Evolutionary conservation across 345 rosid genomes (phyloP).

Genomic region (Brassica juncea): DNA sequence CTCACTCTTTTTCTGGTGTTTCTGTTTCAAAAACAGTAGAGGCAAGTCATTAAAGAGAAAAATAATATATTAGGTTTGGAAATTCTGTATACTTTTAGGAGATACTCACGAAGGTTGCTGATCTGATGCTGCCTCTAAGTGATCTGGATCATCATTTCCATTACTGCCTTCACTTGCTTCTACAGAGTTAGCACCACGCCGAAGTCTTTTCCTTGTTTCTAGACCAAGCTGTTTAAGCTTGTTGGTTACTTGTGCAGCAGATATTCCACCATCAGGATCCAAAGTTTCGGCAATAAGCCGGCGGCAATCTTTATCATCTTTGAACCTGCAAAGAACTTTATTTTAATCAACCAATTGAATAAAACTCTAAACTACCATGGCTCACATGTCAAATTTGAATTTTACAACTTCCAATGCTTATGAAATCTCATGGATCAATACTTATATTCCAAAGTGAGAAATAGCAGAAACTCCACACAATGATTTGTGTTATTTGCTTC

Average conservation of each 20-base stretch:
- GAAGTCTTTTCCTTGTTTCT: constrained; percentile 55
- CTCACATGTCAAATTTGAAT: neutral
- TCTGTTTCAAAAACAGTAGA: constrained; percentile 52
- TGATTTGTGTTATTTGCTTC: constrained; percentile 3
- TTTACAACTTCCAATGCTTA: constrained; percentile 10
- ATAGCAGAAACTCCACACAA: neutral
- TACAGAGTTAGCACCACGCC: constrained; percentile 36
- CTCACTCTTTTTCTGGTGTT: constrained; percentile 62
- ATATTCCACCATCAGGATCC: constrained; percentile 68
- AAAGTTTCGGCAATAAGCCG: constrained; percentile 66
- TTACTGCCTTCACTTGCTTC: constrained; percentile 38
- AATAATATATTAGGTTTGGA: constrained; percentile 2
- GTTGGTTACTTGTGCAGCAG: constrained; percentile 78
- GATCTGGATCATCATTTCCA: constrained; percentile 42
- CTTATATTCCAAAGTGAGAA: constrained; percentile 12
- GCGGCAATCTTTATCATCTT: constrained; percentile 62
- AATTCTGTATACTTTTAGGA: neutral
- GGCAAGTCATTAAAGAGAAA: constrained; percentile 20
- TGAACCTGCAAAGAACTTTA: constrained; percentile 53
- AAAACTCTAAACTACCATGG: neutral
- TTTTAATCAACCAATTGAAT: constrained; percentile 32
- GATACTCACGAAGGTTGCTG: constrained; percentile 60
- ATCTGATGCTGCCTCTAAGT: constrained; percentile 39
- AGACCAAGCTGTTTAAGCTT: constrained; percentile 89
- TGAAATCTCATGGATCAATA: constrained; percentile 2